Evolutionary conservation across 371 early-diverging fungal genomes (phyloP).

Genomic region (Actinomortierella ambigua): DNA sequence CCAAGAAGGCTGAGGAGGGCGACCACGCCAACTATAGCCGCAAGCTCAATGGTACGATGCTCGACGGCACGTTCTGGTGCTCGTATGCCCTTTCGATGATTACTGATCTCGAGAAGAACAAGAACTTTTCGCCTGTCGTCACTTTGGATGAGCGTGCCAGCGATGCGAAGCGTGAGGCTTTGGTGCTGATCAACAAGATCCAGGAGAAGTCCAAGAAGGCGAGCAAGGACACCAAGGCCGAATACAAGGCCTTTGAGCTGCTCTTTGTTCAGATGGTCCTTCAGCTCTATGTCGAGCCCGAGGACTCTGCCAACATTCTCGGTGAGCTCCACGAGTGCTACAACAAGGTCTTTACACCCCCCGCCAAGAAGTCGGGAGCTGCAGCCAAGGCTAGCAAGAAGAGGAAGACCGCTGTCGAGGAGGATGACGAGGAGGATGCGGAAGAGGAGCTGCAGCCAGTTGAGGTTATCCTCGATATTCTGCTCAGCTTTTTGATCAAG

Average conservation of each 20-base stretch:
- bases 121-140: constrained; percentile 43
- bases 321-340: constrained; percentile 78
- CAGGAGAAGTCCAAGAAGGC: constrained; percentile 43
- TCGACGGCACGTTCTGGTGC: constrained; percentile 69
- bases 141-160: constrained; percentile 36
- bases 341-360: constrained; percentile 58
- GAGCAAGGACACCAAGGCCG: constrained; percentile 46
- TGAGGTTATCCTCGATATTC: constrained; percentile 91
- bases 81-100: constrained; percentile 58
- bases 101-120: constrained; percentile 52
- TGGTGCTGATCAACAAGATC: constrained; percentile 54
- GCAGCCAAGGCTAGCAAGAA: constrained; percentile 17
- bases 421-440: constrained; percentile 50
- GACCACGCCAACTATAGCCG: constrained; percentile 50
- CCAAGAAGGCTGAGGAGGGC: constrained; percentile 50
- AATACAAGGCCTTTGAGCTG: constrained; percentile 71
- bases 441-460: constrained; percentile 77
- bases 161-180: constrained; percentile 47
- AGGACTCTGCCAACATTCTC: constrained; percentile 63
- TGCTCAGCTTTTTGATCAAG: constrained; percentile 86
- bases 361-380: constrained; percentile 48
- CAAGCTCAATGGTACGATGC: constrained; percentile 59
- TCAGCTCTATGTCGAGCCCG: constrained; percentile 69
- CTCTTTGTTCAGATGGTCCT: constrained; percentile 72
- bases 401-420: constrained; percentile 12